Base-by-base conservation (phyloP, 352 stramenopile species). In the Pythium biforme region DNA sequence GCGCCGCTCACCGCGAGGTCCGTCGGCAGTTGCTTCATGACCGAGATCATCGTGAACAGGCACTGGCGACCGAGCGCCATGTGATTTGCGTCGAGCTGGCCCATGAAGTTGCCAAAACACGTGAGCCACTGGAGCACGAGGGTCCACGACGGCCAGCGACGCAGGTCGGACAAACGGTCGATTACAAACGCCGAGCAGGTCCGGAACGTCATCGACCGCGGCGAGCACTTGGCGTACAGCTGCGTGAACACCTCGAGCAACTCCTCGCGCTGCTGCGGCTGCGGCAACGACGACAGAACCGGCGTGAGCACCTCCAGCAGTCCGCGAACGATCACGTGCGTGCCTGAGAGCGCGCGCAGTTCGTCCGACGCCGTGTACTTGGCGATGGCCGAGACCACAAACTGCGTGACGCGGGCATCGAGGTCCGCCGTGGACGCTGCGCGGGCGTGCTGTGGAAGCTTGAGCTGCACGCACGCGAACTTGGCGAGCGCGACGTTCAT, bases 11-110 rank as follows among this genome's bases (percentile, higher is more conserved):
- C 62, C 0, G 71, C 53, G 49, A 75, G 77, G 20, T 92, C 79
- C n/a, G 51, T 56, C 26, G 85, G 85, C 6, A 94, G 71, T 45
- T 89, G 85, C 62, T 92, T 91, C 40, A 94, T 73, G 31, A 94
- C 76, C 0, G 81, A 87, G 49, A 88, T 90, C 65, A 90, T 84
- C 0, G 73, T 73, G 33, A 85, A 66, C n/a, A 92, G 66, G 29
- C 77, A 86, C 47, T 79, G 75, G 23, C 81, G 72, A 9, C 79
- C 76, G 12, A 92, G 69, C 29, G 76, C 72, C 66, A 88, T 87
- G 65, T 89, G 81, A 19, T 68, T 71, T 4, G 64, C 63, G n/a
- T 90, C 76, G 15, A 90, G 60, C 47, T 85, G 74, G 8, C 76
- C 71, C 17, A 94, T 64, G 20, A 89, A 69, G 26, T 80, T 67